phyloP scores from a whole-genome alignment of 805 yeast genomes.

The Teunomyces gatunensis region DNA sequence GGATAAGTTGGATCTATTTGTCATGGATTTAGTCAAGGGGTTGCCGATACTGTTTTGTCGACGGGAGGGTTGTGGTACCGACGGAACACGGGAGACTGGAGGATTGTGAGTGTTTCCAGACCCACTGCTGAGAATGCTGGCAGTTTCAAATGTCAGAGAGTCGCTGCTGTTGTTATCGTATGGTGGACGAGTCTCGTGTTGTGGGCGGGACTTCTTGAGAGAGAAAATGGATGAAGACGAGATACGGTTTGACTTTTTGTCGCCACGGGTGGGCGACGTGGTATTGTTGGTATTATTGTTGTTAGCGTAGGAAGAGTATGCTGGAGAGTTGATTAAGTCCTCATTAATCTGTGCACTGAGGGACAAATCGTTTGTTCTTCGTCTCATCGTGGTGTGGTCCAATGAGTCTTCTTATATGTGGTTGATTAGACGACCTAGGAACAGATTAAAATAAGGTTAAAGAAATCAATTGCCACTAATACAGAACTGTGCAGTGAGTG shows the following conservation, averaged over 20 bases:
- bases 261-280: constrained; percentile 8
- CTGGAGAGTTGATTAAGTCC: constrained; percentile 27
- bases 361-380: constrained; percentile 7
- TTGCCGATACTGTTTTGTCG: constrained; percentile 13
- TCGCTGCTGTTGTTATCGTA: constrained; percentile 28
- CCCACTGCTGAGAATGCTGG: constrained; percentile 26
- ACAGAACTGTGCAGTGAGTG: background rate
- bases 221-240: constrained; percentile 38
- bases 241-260: constrained; percentile 19
- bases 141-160: constrained; percentile 30
- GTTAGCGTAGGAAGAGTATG: constrained; percentile 18
- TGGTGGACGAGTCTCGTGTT: constrained; percentile 13
- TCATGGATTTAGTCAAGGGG: constrained; percentile 12
- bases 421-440: background rate
- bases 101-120: constrained; percentile 6
- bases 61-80: constrained; percentile 7
- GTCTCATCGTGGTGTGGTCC: constrained; percentile 6
- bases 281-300: constrained; percentile 8
- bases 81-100: constrained; percentile 1
- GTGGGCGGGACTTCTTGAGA: constrained; percentile 21
- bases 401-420: background rate
- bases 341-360: constrained; percentile 15
- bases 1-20: constrained; percentile 11
- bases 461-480: background rate
- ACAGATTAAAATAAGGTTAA: background rate